Percentiles rank a stretch among this genome's conserved stretches.
These are phyloP conservation scores for Ganoderma lingzhi DNA, from an alignment of 1,284 basidiomycete species.

Conservation along the genomic window DNA sequence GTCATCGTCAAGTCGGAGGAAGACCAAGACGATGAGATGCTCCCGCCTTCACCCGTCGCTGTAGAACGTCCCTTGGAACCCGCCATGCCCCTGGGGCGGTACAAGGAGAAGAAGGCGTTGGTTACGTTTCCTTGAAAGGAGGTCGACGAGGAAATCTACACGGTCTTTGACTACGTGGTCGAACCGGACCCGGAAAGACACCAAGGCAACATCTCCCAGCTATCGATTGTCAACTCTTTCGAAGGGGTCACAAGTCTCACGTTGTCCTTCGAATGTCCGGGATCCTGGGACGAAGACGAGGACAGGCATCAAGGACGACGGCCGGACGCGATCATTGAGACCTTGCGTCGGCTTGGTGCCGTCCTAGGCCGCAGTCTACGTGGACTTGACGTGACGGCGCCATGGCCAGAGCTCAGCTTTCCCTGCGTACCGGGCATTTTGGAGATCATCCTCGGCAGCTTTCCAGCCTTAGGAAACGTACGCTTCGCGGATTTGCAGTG, in stretches of 20 bases:
- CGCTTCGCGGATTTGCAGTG: not conserved
- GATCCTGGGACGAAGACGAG: not conserved
- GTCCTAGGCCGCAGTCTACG: not conserved
- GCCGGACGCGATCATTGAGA: not conserved
- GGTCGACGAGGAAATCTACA: not conserved
- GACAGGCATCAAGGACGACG: not conserved
- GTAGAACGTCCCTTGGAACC: not conserved
- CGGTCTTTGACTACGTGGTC: not conserved
- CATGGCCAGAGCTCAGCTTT: not conserved
- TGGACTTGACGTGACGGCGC: not conserved
- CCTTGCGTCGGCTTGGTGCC: not conserved
- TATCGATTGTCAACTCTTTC: not conserved
- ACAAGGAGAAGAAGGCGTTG: not conserved
- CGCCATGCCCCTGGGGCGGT: not conserved
- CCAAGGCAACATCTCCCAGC: not conserved
- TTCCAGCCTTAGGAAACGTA: not conserved
- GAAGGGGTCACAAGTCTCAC: not conserved
- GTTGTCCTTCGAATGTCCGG: not conserved
- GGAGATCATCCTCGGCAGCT: not conserved
- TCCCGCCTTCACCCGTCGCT: not conserved
- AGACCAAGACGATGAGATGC: not conserved
- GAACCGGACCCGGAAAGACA: not conserved
- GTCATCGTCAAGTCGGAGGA: not conserved
- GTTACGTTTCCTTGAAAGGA: not conserved
- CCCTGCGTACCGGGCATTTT: not conserved